These are phyloP conservation scores for Metschnikowia similis DNA, from an alignment of 805 yeast species.

Conservation along the genomic window DNA sequence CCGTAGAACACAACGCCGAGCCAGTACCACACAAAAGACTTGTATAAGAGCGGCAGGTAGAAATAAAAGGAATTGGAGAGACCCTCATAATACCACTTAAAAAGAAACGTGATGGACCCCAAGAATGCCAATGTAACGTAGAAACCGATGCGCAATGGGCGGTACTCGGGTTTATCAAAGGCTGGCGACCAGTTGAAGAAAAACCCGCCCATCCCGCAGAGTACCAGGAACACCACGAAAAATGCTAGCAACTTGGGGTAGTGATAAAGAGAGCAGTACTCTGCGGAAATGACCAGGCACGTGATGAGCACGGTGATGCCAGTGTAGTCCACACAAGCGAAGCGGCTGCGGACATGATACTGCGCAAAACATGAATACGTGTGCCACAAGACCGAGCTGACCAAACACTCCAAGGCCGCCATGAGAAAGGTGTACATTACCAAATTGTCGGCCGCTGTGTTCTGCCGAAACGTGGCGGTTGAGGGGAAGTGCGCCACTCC, in stretches of 20 bases:
- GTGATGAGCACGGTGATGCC: conserved; percentile 90
- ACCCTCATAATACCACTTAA: conserved; percentile 55
- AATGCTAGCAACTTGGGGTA: conserved; percentile 45
- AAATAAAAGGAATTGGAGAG: conserved; percentile 45
- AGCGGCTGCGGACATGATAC: conserved; percentile 56
- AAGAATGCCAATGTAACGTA: conserved; percentile 73
- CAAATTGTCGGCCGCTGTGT: conserved; percentile 42
- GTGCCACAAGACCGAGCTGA: conserved; percentile 86
- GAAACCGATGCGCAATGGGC: conserved; percentile 74
- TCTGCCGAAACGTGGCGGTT: conserved; percentile 43
- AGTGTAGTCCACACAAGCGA: conserved; percentile 92
- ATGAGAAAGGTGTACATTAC: conserved; percentile 60
- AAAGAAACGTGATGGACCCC: conserved; percentile 65
- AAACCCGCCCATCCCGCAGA: conserved; percentile 70
- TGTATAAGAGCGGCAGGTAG: conserved; percentile 62
- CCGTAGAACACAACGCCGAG: conserved; percentile 87
- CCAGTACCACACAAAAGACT: conserved; percentile 70
- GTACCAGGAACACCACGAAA: conserved; percentile 57
- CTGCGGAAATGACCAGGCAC: conserved; percentile 82
- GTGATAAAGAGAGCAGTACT: conserved; percentile 70
- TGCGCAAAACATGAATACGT: conserved; percentile 78
- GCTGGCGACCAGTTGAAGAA: conserved; percentile 86
- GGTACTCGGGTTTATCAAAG: conserved; percentile 83
- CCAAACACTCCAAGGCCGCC: conserved; percentile 73
- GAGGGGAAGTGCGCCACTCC: conserved; percentile 60